Conservation (phyloP, 1,284 basidiomycete genomes). For the Boletus mariae region DNA sequence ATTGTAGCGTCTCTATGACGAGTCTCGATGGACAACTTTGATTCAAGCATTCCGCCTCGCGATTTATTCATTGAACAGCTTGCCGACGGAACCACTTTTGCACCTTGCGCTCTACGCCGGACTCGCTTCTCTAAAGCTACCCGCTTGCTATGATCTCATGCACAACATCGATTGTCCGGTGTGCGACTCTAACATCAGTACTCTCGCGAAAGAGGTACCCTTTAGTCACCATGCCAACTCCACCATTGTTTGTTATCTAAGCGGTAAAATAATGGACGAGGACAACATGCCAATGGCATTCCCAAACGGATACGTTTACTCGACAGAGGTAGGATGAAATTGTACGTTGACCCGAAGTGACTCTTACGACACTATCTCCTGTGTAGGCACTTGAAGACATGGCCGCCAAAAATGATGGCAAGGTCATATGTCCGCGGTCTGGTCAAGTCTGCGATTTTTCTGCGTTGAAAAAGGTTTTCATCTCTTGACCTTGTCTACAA, state of each 20-base stretch:
- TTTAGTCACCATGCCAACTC: slow-evolving; percentile 94
- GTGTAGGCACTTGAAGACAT: slow-evolving; percentile 77
- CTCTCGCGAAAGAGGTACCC: slow-evolving; percentile 83
- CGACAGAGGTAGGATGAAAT: slow-evolving; percentile 64
- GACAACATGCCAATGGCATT: slow-evolving; percentile 92
- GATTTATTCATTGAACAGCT: slow-evolving; percentile 80
- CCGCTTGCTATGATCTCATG: slow-evolving; percentile 63
- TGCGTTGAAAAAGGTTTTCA: slow-evolving; percentile 82
- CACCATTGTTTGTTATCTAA: slow-evolving; percentile 89
- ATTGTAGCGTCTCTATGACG: slow-evolving; percentile 75
- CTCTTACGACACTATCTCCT: slow-evolving; percentile 11
- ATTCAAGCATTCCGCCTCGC: slow-evolving; percentile 78
- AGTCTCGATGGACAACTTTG: slow-evolving; percentile 70
- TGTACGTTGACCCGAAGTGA: not conserved
- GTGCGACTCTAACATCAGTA: slow-evolving; percentile 76
- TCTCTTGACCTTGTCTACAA: slow-evolving; percentile 48
- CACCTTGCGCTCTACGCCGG: slow-evolving; percentile 87
- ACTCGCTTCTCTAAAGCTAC: slow-evolving; percentile 81
- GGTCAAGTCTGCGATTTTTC: slow-evolving; percentile 61
- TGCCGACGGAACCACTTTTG: slow-evolving; percentile 83
- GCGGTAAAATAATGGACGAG: slow-evolving; percentile 91
- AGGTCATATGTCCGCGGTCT: slow-evolving; percentile 81
- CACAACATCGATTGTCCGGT: slow-evolving; percentile 90
- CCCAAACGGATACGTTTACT: slow-evolving; percentile 91
- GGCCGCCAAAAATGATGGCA: slow-evolving; percentile 70